A percentile compares a stretch with the other conserved stretches of the same genome.
Evolutionary conservation across 108 stramenopile species (phyloP).

Genomic region (Mediolabrus comicus): DNA sequence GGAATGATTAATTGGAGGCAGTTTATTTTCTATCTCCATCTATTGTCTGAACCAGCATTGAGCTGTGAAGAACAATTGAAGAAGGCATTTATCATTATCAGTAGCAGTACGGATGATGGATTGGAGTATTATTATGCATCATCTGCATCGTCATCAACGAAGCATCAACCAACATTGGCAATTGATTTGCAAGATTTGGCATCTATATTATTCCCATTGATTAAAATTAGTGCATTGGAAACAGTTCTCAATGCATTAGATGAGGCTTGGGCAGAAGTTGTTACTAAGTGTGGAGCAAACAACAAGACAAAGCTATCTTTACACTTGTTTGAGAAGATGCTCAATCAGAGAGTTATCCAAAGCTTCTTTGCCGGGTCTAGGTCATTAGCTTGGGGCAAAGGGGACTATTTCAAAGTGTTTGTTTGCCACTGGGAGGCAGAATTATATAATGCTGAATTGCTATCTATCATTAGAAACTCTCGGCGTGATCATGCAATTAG

Average conservation of each 20-base stretch:
- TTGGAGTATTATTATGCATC: no score
- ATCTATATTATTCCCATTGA: constrained; percentile 24
- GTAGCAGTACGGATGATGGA: not conserved
- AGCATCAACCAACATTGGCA: constrained; percentile 4
- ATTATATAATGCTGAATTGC: constrained; percentile 11
- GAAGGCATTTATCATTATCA: constrained; percentile 18
- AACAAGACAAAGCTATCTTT: constrained; percentile 16
- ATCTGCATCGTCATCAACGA: no score
- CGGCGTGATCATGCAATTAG: constrained; percentile 6
- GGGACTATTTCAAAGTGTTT: constrained; percentile 5
- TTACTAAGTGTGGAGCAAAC: not conserved
- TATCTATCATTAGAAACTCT: constrained; percentile 1
- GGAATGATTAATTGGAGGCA: constrained; percentile 29
- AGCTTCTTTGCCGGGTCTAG: constrained; percentile 3
- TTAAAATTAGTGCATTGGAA: constrained; percentile 11
- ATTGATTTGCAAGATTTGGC: constrained; percentile 28
- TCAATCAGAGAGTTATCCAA: constrained; percentile 7
- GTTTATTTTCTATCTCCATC: constrained; percentile 28
- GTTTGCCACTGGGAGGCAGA: constrained; percentile 29
- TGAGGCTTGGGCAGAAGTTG: constrained; percentile 21
- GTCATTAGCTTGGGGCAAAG: constrained; percentile 15
- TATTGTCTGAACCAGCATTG: constrained; percentile 19
- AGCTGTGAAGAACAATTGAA: constrained; percentile 13
- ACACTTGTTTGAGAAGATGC: constrained; percentile 25
- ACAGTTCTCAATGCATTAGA: constrained; percentile 17